These are phyloP conservation scores for Solanum chacoense DNA, from an alignment of 305 asterid genomes.

Conservation along the genomic window DNA sequence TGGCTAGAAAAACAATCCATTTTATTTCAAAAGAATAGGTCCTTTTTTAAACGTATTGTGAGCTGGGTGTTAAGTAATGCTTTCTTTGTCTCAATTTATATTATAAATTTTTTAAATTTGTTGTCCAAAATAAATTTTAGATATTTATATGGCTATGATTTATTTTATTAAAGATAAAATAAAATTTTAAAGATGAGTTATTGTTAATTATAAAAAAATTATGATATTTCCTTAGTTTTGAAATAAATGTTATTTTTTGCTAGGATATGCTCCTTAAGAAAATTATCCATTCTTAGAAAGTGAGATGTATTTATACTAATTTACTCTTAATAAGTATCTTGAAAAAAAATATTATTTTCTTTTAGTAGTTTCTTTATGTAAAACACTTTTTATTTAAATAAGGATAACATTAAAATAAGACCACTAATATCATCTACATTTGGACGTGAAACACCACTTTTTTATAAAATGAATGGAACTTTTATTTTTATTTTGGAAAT, in stretches of 20 bases:
- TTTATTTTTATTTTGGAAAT: not conserved
- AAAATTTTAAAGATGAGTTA: not conserved
- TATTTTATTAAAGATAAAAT: not conserved
- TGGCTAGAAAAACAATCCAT: not conserved
- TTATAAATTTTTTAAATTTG: not conserved
- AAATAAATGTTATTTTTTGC: not conserved
- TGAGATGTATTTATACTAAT: not conserved
- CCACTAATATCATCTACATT: not conserved
- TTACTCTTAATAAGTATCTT: no score
- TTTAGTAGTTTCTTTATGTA: not conserved
- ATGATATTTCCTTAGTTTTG: not conserved
- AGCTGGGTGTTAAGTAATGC: not conserved
- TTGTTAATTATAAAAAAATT: not conserved
- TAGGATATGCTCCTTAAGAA: not conserved
- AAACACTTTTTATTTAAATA: not conserved
- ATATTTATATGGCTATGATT: not conserved
- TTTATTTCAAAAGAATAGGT: not conserved
- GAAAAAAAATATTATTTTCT: no score
- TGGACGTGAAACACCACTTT: not conserved
- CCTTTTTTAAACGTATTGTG: not conserved
- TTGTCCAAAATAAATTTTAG: not conserved
- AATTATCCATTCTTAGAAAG: not conserved
- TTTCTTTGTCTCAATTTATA: not conserved
- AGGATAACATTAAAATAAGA: not conserved
- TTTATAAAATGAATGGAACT: not conserved